Evolutionary conservation across 345 rosid species (phyloP).

Genomic region (Draba incana): DNA sequence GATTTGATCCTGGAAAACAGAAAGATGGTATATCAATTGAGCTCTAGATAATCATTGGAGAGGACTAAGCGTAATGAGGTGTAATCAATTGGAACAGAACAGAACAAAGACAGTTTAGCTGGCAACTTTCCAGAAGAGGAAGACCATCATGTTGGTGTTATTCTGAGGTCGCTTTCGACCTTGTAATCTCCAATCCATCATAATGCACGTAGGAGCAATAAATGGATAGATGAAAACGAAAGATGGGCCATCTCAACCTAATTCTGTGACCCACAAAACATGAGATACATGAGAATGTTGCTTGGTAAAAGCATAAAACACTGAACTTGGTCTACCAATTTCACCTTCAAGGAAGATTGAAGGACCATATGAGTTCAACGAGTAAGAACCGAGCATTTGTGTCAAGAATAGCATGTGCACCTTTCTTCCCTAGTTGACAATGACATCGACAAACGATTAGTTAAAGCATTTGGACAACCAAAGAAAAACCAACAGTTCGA

Average conservation of each 20-base stretch:
- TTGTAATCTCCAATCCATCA: constrained; percentile 32
- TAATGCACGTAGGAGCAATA: constrained; percentile 41
- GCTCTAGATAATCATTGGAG: constrained; percentile 9
- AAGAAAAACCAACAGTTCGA: constrained; percentile 12
- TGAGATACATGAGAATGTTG: constrained; percentile 34
- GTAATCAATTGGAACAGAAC: constrained; percentile 28
- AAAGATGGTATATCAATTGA: constrained; percentile 16
- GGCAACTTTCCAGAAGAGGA: constrained; percentile 43
- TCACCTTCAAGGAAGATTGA: constrained; percentile 29
- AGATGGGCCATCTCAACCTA: constrained; percentile 40
- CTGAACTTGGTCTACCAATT: constrained; percentile 39
- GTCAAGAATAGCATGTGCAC: constrained; percentile 38
- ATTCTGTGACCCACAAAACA: constrained; percentile 42
- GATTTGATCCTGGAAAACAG: constrained; percentile 25
- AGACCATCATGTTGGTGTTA: constrained; percentile 40
- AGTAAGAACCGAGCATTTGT: constrained; percentile 27
- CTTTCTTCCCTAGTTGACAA: constrained; percentile 29
- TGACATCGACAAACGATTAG: constrained; percentile 6
- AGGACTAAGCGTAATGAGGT: constrained; percentile 25
- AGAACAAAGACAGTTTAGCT: constrained; percentile 40
- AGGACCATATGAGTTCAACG: constrained; percentile 25
- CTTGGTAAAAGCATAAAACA: constrained; percentile 30
- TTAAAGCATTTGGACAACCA: constrained; percentile 20
- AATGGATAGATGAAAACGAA: constrained; percentile 44
- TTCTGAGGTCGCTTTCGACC: constrained; percentile 43